Evolutionary conservation across 768 basidiomycete genomes (phyloP).

Genomic region (Pholiota conissans): DNA sequence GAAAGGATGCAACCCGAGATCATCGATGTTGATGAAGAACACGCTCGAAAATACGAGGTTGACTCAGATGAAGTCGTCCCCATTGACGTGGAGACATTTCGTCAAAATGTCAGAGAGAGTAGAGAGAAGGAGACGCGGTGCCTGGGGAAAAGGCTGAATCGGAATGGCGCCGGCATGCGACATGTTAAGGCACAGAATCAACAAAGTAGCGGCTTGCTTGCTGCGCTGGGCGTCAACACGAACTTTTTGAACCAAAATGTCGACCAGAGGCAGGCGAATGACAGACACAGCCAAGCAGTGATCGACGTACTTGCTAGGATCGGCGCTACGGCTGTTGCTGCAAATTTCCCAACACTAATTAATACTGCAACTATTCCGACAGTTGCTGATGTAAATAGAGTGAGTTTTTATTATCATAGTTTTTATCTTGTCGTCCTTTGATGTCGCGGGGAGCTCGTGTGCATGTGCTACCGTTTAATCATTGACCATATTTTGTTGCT

Average conservation of each 20-base stretch:
- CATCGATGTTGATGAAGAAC: constrained; percentile 11
- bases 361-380: too few species aligned
- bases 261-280: neutral
- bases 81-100: constrained; percentile 5
- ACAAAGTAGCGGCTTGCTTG: neutral
- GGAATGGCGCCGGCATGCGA: neutral
- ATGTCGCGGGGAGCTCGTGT: too few species aligned
- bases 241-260: too few species aligned
- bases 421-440: neutral
- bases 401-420: neutral
- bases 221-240: neutral
- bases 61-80: constrained; percentile 7
- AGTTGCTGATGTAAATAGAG: neutral
- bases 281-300: neutral
- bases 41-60: constrained; percentile 7
- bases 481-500: too few species aligned
- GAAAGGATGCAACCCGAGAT: neutral
- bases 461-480: too few species aligned
- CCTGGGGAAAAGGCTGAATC: neutral
- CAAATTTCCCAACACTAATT: neutral
- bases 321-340: neutral
- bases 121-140: constrained; percentile 1
- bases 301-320: neutral
- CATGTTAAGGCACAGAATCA: neutral
- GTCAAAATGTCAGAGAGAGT: constrained; percentile 8